These are phyloP conservation scores for Cutaneotrichosporon daszewskae DNA, from an alignment of 1,284 basidiomycete species.

Conservation along the genomic window DNA sequence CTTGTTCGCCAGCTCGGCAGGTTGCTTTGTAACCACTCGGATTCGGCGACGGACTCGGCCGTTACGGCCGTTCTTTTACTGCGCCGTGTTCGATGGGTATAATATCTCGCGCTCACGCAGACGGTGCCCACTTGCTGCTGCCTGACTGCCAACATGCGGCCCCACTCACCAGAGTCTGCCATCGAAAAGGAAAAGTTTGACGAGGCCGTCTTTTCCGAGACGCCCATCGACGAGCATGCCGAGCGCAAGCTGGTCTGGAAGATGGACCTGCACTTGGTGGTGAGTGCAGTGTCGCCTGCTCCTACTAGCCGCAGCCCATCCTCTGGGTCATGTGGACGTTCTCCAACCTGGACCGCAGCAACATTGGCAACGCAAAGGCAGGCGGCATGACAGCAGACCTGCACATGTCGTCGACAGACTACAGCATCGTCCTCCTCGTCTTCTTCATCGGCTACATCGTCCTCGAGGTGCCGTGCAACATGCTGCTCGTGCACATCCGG, in stretches of 20 bases:
- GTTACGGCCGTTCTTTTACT: no score
- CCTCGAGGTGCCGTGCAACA: conserved; percentile 31
- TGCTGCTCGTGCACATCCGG: conserved; percentile 23
- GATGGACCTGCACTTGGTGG: conserved; percentile 14
- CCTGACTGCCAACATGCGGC: no score
- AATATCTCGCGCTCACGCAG: no score
- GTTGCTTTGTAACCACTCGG: no score
- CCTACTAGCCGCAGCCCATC: neutral
- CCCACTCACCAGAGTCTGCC: no score
- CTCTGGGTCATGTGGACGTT: conserved; percentile 17
- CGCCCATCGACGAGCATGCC: conserved; percentile 7
- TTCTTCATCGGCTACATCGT: conserved; percentile 43
- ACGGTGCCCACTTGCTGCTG: no score
- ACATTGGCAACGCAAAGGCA: conserved; percentile 7
- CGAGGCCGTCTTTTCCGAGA: no score
- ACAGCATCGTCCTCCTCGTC: conserved; percentile 39
- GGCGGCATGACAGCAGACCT: conserved; percentile 14
- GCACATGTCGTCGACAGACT: conserved; percentile 16
- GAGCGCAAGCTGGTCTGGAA: conserved; percentile 12
- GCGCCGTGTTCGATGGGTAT: no score
- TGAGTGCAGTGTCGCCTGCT: no score
- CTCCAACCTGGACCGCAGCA: conserved; percentile 2
- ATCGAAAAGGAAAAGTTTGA: no score
- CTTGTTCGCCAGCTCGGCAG: no score
- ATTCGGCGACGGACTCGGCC: no score